Conservation (phyloP, 2,329 filamentous ascomycete species). For the Pezicula neosporulosa region DNA sequence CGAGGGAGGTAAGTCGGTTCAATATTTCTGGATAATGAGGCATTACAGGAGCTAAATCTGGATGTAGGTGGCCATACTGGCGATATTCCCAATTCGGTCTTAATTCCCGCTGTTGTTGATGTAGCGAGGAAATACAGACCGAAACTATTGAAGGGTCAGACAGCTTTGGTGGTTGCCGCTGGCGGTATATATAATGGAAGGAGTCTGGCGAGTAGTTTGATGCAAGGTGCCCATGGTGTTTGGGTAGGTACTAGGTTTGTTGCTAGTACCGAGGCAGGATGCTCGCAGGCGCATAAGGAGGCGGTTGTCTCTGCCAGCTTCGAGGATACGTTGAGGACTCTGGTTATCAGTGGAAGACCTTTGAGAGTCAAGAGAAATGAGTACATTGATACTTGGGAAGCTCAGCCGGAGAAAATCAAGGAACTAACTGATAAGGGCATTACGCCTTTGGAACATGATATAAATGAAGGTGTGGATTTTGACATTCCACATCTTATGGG, state of each 20-base stretch:
- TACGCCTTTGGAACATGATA: conserved; percentile 77
- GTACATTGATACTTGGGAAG: conserved; percentile 81
- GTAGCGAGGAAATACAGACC: conserved; percentile 61
- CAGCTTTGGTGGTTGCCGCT: conserved; percentile 81
- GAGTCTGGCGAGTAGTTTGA: conserved; percentile 74
- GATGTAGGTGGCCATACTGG: conserved; percentile 74
- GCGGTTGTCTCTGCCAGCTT: conserved; percentile 77
- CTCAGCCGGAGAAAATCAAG: conserved; percentile 68
- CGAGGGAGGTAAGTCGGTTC: conserved; percentile 57
- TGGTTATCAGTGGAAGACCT: conserved; percentile 80
- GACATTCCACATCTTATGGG: conserved; percentile 92
- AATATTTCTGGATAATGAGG: no score
- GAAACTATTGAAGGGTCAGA: conserved; percentile 61
- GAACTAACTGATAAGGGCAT: conserved; percentile 72
- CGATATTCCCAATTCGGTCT: conserved; percentile 78
- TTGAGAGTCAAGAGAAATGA: conserved; percentile 78
- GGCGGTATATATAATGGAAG: conserved; percentile 84
- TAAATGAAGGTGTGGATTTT: conserved; percentile 77
- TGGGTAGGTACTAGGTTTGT: conserved; percentile 97
- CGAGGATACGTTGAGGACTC: conserved; percentile 75
- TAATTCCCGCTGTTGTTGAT: conserved; percentile 85
- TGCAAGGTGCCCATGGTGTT: conserved; percentile 83
- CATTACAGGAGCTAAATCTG: no score
- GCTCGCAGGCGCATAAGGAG: conserved; percentile 78
- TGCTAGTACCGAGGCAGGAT: conserved; percentile 75